Percentiles rank a stretch among this genome's conserved stretches.
These are phyloP conservation scores for Mucor saturninus DNA, from an alignment of 371 early-diverging fungal genomes.

Conservation along the genomic window DNA sequence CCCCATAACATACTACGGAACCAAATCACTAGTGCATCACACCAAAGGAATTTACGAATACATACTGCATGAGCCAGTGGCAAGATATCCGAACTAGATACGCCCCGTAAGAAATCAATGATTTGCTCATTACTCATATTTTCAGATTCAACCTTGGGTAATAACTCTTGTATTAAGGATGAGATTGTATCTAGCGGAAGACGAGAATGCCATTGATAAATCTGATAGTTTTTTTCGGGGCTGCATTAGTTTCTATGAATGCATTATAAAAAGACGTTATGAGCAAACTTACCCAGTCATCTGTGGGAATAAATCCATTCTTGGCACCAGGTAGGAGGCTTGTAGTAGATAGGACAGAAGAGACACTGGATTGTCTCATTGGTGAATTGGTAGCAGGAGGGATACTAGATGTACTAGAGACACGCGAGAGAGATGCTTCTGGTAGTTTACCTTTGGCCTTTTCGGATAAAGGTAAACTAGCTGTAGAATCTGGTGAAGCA, in stretches of 20 bases:
- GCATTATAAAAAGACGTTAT: too few species aligned
- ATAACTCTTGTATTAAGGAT: constrained; percentile 22
- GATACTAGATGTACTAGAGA: constrained; percentile 22
- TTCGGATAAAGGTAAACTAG: constrained; percentile 26
- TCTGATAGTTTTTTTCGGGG: constrained; percentile 6
- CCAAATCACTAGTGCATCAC: constrained; percentile 67
- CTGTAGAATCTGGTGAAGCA: constrained; percentile 6
- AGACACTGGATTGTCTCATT: constrained; percentile 27
- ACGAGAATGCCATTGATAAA: constrained; percentile 35
- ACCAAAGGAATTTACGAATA: constrained; percentile 60
- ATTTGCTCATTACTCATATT: constrained; percentile 13
- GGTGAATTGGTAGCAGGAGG: constrained; percentile 5
- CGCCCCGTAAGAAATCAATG: constrained; percentile 6
- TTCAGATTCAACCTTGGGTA: constrained; percentile 26
- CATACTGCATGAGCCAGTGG: constrained; percentile 37
- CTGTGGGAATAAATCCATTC: constrained; percentile 52
- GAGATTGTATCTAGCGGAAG: constrained; percentile 32
- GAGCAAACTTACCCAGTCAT: constrained; percentile 42
- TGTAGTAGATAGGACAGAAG: constrained; percentile 25
- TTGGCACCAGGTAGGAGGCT: constrained; percentile 43
- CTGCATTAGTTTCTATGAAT: too few species aligned
- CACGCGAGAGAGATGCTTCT: constrained; percentile 24
- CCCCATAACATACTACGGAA: constrained; percentile 73
- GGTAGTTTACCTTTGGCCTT: constrained; percentile 50
- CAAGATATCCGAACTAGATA: constrained; percentile 7